A percentile compares a stretch with the other conserved stretches of the same genome.
These are phyloP conservation scores for Fusarium odoratissimum DNA, from an alignment of 2,329 filamentous ascomycete species.

Conservation along the genomic window DNA sequence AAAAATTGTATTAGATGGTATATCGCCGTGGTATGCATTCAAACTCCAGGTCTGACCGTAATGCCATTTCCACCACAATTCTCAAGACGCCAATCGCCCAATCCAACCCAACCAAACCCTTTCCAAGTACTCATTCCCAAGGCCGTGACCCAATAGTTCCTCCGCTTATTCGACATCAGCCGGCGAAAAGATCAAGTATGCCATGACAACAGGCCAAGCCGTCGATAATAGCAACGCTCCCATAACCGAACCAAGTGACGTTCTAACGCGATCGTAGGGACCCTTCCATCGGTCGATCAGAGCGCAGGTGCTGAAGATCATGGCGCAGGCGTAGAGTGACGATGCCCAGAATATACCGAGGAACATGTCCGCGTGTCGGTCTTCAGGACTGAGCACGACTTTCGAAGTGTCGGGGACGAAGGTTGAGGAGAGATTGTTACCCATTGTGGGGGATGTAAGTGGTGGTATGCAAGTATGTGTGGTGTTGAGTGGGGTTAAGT, in stretches of 20 bases:
- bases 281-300: conserved; percentile 58
- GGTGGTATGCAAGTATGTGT: neutral
- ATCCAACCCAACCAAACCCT: neutral
- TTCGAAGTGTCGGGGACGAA: conserved; percentile 53
- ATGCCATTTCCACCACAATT: conserved; percentile 21
- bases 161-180: neutral
- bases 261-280: conserved; percentile 49
- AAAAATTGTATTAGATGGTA: conserved; percentile 34
- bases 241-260: conserved; percentile 45
- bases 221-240: conserved; percentile 50
- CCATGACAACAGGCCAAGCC: conserved; percentile 52
- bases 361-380: conserved; percentile 48
- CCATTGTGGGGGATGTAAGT: conserved; percentile 48
- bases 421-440: conserved; percentile 54
- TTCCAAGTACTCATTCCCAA: neutral
- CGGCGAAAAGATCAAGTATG: conserved; percentile 47
- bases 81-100: conserved; percentile 23
- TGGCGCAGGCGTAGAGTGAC: conserved; percentile 53
- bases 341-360: conserved; percentile 51
- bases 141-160: neutral
- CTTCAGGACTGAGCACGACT: conserved; percentile 48
- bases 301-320: conserved; percentile 57
- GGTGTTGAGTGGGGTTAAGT: neutral
- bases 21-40: conserved; percentile 34
- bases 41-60: conserved; percentile 34